Evolutionary conservation across 345 rosid species (phyloP), one percentile per base, ranked within the genome.

Genomic region (Populus deltoides): DNA sequence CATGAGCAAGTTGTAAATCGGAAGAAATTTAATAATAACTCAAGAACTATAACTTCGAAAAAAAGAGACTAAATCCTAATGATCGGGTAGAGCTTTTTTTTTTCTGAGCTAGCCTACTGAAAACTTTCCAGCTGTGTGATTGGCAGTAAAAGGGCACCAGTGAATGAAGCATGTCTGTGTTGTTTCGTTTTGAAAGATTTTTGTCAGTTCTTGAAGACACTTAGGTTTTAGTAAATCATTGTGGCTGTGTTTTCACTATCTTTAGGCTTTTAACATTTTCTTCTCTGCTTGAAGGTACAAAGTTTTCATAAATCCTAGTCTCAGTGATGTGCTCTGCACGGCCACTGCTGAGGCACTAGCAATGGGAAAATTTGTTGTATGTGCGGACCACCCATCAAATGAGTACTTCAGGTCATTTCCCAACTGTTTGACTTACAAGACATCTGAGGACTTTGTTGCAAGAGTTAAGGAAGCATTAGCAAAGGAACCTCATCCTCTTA

Each of bases 291-390:
- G 88, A 84, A 96, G 99, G 93, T 96, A 96, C 92, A 93, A 96
- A 88, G 93, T 96, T 79, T 96, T 96, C 89, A 89, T 96, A 81
- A 96, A 96, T 81, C 99, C 98, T 22, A 96, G 99, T 66, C 85
- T 96, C 70, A 96, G 97, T 61, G 99, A 96, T 77, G 99, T 96
- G 75, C 90, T 96, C 66, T 96, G 99, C 90, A 96, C 98, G 38
- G 98, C 99, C 70, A 96, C 99, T 20, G 99, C 98, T 16, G 99
- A 96, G 86, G 99, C 98, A 25, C 92, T 96, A 43, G 99, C 99
- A 1, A 96, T 96, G 99, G 99, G 99, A 29, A 96, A 93, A 77
- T 91, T 96, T 47, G 99, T 96, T 11, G 86, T 96, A 6, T 96
- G 99, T 72, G 99, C 99, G 4, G 98, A 96, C 81, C 97, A 96